Percentiles rank a stretch among this genome's conserved stretches.
Conservation (phyloP, 139 green algal genomes). For the Diplosphaera chodatii region DNA sequence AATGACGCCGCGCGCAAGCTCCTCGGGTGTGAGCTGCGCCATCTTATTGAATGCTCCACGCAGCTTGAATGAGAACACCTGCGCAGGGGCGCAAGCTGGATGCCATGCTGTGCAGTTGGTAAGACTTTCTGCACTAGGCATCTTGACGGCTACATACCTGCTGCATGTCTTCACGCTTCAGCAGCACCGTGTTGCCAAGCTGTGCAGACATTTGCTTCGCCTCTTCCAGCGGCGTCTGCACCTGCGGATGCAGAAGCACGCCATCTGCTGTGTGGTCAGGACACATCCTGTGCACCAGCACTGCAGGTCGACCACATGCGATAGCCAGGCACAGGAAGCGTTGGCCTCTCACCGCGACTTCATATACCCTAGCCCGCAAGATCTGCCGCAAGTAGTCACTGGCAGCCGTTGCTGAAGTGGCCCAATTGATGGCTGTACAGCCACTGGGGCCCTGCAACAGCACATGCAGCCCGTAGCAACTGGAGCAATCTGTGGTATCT, state of each 20-base stretch:
- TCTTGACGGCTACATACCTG: constrained; percentile 42
- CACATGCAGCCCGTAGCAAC: no score
- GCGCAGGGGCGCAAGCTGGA: background rate
- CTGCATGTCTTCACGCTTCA: constrained; percentile 97
- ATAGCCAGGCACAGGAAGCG: background rate
- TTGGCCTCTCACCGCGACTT: constrained; percentile 70
- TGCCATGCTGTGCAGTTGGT: no score
- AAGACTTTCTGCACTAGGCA: no score
- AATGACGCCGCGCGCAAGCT: constrained; percentile 78
- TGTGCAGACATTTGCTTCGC: constrained; percentile 69
- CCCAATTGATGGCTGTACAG: constrained; percentile 57
- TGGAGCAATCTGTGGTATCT: no score
- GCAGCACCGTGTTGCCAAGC: constrained; percentile 61
- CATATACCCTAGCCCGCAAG: constrained; percentile 91
- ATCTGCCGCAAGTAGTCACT: constrained; percentile 83
- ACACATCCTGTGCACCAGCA: no score
- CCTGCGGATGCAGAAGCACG: constrained; percentile 21
- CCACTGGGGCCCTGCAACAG: constrained; percentile 38
- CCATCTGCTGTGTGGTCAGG: no score
- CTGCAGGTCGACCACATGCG: no score
- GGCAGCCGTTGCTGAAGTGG: constrained; percentile 2
- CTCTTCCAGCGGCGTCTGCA: constrained; percentile 78
- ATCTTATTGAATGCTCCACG: constrained; percentile 91
- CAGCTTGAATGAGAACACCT: constrained; percentile 94
- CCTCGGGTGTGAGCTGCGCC: constrained; percentile 65